Conservation (phyloP, 805 yeast genomes). For the Suhomyces kilbournensis region DNA sequence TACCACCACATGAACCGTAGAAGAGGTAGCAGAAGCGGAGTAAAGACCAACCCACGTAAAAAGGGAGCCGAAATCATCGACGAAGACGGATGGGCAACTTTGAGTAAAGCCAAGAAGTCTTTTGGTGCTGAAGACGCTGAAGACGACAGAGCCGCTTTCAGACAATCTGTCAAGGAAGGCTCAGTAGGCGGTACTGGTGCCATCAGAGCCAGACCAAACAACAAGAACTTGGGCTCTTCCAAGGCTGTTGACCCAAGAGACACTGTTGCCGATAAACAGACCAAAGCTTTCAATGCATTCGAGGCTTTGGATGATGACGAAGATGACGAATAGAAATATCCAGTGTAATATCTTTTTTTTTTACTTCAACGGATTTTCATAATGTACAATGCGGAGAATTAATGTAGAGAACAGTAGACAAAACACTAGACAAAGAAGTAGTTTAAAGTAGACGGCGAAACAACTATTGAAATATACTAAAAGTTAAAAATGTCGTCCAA, state of each 20-base stretch:
- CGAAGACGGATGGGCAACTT: conserved; percentile 82
- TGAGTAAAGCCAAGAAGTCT: conserved; percentile 43
- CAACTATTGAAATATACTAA: neutral
- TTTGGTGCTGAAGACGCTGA: conserved; percentile 47
- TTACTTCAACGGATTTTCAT: neutral
- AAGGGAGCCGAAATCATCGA: conserved; percentile 54
- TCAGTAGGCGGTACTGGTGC: conserved; percentile 19
- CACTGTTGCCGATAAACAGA: conserved; percentile 63
- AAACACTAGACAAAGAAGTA: no score
- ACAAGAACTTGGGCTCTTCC: conserved; percentile 69
- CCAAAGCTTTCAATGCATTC: conserved; percentile 72
- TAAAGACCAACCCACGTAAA: conserved; percentile 55
- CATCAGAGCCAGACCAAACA: conserved; percentile 63
- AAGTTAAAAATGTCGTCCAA: no score
- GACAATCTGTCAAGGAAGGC: conserved; percentile 46
- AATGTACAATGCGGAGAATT: neutral
- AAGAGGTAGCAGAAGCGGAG: conserved; percentile 54
- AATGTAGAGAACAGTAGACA: neutral
- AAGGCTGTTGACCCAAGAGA: conserved; percentile 75
- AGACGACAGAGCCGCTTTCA: conserved; percentile 45
- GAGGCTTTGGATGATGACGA: conserved; percentile 69
- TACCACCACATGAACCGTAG: conserved; percentile 52
- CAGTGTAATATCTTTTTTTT: conserved; percentile 1
- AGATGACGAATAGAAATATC: conserved; percentile 15
- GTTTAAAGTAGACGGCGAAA: neutral